Evolutionary conservation across 768 basidiomycete species (phyloP).

Genomic region (Suillus sp.): DNA sequence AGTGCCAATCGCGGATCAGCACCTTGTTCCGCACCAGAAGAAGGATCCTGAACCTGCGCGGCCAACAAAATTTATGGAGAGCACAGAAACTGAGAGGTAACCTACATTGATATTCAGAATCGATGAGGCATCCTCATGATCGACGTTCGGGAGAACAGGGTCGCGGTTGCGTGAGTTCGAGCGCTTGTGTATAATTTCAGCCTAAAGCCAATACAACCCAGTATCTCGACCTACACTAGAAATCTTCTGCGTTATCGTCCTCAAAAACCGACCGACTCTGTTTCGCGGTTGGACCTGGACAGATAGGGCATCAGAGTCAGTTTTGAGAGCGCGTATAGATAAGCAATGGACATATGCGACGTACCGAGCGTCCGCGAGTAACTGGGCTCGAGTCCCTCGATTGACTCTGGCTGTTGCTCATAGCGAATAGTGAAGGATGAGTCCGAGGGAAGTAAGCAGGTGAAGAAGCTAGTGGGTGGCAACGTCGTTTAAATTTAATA

Average conservation of each 20-base stretch:
- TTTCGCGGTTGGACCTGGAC: not conserved
- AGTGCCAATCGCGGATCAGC: not conserved
- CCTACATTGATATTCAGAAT: not conserved
- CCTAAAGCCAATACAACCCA: not conserved
- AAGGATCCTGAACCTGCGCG: not conserved
- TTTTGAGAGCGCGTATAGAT: not conserved
- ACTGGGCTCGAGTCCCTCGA: not conserved
- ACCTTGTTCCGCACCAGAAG: not conserved
- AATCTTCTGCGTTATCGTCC: not conserved
- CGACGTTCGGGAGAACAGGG: no score
- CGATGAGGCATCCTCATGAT: not conserved
- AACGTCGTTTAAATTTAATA: no score
- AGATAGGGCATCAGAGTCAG: not conserved
- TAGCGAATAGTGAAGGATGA: not conserved
- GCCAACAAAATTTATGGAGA: not conserved
- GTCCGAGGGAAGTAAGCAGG: not conserved
- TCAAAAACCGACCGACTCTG: not conserved
- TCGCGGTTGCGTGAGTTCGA: not conserved
- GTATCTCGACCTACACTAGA: not conserved
- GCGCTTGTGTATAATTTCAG: not conserved
- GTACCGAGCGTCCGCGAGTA: not conserved
- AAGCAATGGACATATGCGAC: not conserved
- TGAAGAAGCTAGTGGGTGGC: not conserved
- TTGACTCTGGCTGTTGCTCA: not conserved
- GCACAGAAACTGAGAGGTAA: not conserved